Conservation (phyloP, 2,329 filamentous ascomycete genomes). For the Diaporthe nobilis region DNA sequence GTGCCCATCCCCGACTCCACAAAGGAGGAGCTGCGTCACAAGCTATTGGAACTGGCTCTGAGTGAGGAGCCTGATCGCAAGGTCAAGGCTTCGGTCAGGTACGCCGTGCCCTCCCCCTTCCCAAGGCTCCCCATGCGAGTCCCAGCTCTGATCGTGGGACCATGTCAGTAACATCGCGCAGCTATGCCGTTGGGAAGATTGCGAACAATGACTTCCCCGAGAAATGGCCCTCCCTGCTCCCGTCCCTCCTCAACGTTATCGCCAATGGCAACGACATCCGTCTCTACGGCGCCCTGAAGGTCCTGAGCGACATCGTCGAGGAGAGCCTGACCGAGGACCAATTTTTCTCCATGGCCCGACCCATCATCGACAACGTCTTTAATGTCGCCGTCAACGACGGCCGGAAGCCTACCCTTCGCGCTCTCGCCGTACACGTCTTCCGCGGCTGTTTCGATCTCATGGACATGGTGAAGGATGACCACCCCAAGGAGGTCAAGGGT, state of each 20-base stretch:
- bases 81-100: constrained; percentile 90
- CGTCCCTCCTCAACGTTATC: constrained; percentile 83
- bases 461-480: constrained; percentile 96
- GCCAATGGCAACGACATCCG: constrained; percentile 82
- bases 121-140: neutral
- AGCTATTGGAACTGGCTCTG: constrained; percentile 83
- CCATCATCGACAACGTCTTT: constrained; percentile 88
- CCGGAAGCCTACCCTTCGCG: constrained; percentile 82
- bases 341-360: constrained; percentile 90
- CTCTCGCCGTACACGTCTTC: constrained; percentile 91
- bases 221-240: constrained; percentile 91
- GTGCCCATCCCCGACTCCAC: constrained; percentile 80
- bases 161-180: constrained; percentile 49
- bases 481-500: constrained; percentile 85
- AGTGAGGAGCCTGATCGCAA: constrained; percentile 83
- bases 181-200: constrained; percentile 90
- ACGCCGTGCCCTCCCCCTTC: constrained; percentile 53
- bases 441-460: constrained; percentile 93
- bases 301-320: constrained; percentile 90
- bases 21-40: constrained; percentile 80
- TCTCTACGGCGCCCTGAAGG: constrained; percentile 89
- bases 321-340: constrained; percentile 94
- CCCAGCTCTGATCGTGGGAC: constrained; percentile 23
- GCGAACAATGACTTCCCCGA: constrained; percentile 94
- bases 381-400: constrained; percentile 83